Evolutionary conservation across 768 basidiomycete genomes (phyloP).

Genomic region (Leccinum variicolor): DNA sequence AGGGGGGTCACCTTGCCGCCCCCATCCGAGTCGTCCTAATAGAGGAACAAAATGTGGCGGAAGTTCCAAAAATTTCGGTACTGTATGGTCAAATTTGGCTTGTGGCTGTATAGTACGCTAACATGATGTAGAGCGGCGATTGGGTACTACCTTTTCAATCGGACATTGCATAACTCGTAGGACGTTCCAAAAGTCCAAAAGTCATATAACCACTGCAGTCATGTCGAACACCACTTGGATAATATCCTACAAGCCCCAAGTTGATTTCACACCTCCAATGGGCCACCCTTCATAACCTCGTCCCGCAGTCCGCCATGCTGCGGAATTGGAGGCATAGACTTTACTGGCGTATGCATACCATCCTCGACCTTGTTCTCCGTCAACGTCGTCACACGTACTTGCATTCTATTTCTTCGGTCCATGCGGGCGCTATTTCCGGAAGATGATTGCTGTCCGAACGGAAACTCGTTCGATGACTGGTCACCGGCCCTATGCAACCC

Average conservation of each 20-base stretch:
- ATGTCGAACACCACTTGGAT: neutral
- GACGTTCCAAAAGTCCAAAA: neutral
- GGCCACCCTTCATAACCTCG: neutral
- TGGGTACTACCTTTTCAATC: neutral
- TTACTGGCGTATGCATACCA: neutral
- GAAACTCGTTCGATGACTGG: neutral
- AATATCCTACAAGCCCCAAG: neutral
- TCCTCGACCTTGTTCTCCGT: slow-evolving; percentile 1
- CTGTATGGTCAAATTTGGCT: too few relatives aligned
- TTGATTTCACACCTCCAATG: neutral
- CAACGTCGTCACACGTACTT: slow-evolving; percentile 4
- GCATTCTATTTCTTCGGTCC: slow-evolving; percentile 2
- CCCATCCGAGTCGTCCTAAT: too few relatives aligned
- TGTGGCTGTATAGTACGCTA: too few relatives aligned
- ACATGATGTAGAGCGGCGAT: too few relatives aligned
- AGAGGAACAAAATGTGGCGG: too few relatives aligned
- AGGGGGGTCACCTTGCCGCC: too few relatives aligned
- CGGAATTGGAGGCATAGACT: neutral
- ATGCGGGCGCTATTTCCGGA: neutral
- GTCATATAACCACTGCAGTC: neutral
- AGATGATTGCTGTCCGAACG: neutral
- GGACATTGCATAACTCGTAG: neutral
- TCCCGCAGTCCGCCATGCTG: neutral
- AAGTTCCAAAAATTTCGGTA: too few relatives aligned
- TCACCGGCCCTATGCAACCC: slow-evolving; percentile 14